A percentile compares a stretch with the other conserved stretches of the same genome.
These are phyloP conservation scores for Odontarrhena argentea DNA, from an alignment of 345 rosid genomes.

Conservation along the genomic window DNA sequence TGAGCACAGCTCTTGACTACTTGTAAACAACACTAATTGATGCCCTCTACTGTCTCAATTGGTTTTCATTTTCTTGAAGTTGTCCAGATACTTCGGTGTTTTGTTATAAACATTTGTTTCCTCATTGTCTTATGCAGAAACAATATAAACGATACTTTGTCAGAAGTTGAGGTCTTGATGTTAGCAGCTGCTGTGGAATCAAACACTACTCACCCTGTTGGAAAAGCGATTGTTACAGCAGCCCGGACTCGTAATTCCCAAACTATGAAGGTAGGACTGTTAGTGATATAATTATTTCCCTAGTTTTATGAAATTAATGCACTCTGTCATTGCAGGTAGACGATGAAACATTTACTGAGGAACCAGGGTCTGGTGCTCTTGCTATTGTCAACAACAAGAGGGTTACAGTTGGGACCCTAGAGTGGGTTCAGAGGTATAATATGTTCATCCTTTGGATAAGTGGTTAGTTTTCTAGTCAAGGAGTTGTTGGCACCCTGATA, in stretches of 20 bases:
- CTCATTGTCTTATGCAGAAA: slow-evolving; percentile 50
- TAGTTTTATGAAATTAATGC: slow-evolving; percentile 21
- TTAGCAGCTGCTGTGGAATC: slow-evolving; percentile 94
- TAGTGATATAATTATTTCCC: neutral
- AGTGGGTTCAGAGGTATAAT: slow-evolving; percentile 82
- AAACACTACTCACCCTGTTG: slow-evolving; percentile 91
- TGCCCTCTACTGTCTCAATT: slow-evolving; percentile 3
- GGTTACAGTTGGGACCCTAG: slow-evolving; percentile 86
- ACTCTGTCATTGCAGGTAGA: slow-evolving; percentile 49
- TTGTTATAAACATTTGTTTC: slow-evolving; percentile 19
- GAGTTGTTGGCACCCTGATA: slow-evolving; percentile 9
- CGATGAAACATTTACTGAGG: slow-evolving; percentile 86
- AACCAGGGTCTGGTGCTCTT: slow-evolving; percentile 92
- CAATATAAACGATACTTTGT: slow-evolving; percentile 44
- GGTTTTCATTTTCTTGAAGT: slow-evolving; percentile 11
- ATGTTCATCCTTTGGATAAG: slow-evolving; percentile 14
- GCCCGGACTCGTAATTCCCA: slow-evolving; percentile 56
- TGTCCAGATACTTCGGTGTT: neutral
- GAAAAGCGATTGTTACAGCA: slow-evolving; percentile 91
- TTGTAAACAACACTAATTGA: neutral
- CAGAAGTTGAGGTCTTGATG: slow-evolving; percentile 74
- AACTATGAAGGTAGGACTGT: slow-evolving; percentile 54
- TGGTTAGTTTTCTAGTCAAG: slow-evolving; percentile 7
- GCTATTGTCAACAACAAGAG: slow-evolving; percentile 66
- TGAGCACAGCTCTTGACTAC: slow-evolving; percentile 1